phyloP scores from a whole-genome alignment of 176 grass and related monocot genomes.

The Poa annua region DNA sequence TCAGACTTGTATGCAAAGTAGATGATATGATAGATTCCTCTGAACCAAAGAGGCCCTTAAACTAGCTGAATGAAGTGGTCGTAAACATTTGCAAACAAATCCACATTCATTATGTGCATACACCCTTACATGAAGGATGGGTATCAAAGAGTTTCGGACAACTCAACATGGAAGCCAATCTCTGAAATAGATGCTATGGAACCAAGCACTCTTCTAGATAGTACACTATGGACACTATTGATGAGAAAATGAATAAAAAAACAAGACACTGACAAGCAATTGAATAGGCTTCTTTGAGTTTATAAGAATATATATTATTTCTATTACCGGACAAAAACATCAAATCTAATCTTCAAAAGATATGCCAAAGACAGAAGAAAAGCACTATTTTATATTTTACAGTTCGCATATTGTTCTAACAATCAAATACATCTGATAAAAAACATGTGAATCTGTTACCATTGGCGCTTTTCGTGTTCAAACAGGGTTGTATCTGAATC shows the following conservation, averaged over 20 bases:
- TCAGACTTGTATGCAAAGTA: neutral
- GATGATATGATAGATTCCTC: neutral
- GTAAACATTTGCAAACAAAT: neutral
- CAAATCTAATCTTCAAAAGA: neutral
- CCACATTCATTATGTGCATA: neutral
- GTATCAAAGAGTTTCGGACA: neutral
- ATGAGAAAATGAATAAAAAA: neutral
- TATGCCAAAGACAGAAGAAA: neutral
- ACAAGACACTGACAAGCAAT: neutral
- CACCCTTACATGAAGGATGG: neutral
- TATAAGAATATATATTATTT: neutral
- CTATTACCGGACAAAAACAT: neutral
- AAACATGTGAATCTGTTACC: neutral
- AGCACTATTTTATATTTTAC: neutral
- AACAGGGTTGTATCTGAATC: neutral
- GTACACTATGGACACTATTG: neutral
- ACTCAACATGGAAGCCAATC: neutral
- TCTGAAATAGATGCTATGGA: neutral
- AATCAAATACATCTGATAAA: neutral
- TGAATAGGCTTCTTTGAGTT: neutral
- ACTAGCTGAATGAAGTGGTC: neutral
- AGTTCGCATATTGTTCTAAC: neutral
- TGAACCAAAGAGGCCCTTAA: neutral
- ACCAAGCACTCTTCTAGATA: neutral
- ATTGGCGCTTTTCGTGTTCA: neutral